These are phyloP conservation scores for Monosporozyma unispora DNA, from an alignment of 805 yeast species.

Conservation along the genomic window DNA sequence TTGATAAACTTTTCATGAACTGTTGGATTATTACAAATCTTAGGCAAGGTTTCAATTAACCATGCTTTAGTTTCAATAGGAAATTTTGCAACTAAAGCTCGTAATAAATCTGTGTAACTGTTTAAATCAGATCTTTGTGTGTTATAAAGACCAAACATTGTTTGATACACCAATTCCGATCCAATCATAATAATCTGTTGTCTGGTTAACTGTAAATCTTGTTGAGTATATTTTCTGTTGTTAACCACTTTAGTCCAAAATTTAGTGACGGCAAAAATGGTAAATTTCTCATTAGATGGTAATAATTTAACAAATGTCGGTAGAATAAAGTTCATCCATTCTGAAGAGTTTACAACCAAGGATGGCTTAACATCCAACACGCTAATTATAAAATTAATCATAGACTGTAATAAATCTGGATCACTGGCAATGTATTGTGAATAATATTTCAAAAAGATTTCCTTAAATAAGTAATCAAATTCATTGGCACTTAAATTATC, in stretches of 20 bases:
- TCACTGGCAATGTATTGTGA: conserved; percentile 37
- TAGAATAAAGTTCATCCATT: conserved; percentile 20
- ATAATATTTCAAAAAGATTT: conserved; percentile 32
- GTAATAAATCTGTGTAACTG: conserved; percentile 43
- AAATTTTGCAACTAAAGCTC: conserved; percentile 41
- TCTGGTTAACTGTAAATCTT: conserved; percentile 33
- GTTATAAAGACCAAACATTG: conserved; percentile 40
- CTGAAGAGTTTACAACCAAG: conserved; percentile 32
- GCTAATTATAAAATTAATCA: conserved; percentile 43
- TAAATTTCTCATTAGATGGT: conserved; percentile 40
- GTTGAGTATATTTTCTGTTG: conserved; percentile 38
- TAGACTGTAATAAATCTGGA: conserved; percentile 49
- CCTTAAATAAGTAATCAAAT: conserved; percentile 32
- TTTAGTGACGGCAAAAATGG: conserved; percentile 40
- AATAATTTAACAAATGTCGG: conserved; percentile 28
- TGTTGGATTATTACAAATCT: conserved; percentile 22
- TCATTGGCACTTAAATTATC: conserved; percentile 25
- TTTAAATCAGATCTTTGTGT: conserved; percentile 53
- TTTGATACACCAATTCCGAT: conserved; percentile 23
- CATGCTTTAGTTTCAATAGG: conserved; percentile 43
- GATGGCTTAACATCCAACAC: conserved; percentile 43
- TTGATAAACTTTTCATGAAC: conserved; percentile 40
- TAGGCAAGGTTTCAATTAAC: conserved; percentile 31
- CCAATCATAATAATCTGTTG: conserved; percentile 21
- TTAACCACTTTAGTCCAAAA: conserved; percentile 45